Evolutionary conservation across 164 flowering plant species (phyloP), one percentile per base, ranked within the genome.

Genomic region (Santalum album): DNA sequence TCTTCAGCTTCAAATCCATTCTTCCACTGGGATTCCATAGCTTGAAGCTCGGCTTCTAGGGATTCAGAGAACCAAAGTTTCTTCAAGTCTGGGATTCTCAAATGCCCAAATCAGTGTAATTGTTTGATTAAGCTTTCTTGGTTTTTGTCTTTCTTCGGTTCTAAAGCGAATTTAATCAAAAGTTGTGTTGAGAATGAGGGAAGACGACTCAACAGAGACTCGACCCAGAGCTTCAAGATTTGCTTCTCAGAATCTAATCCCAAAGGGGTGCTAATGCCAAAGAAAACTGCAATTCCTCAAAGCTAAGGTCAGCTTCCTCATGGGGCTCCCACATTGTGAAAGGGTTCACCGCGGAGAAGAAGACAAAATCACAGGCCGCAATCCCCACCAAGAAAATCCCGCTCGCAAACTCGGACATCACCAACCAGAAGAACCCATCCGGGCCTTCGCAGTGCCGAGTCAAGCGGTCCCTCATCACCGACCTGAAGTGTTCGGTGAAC

Each of bases 241-340:
- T 47, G 61, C 75, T 7, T 90, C 82, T 63, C 90, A 84, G 54
- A 87, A 83, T 55, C 84, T 77, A 47, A n/a, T 51, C 7, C 74
- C 74, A 18, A 73, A 66, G 64, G 54, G 53, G 15, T 22, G 60
- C 51, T 18, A 61, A 50, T 51, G 55, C 25, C 19, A 73, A 68
- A 49, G 55, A 48, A 27, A 65, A 44, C 43, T 23, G 48, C 58
- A 70, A 70, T 54, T 19, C 67, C 1, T 71, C 75, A 6, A 84
- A 71, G 44, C 56, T 64, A 2, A 64, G 71, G 55, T 71, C 76
- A 0, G 68, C 71, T 21, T 65, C 96, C 26, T 68, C 87, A 9
- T 87, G 91, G 96, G 89, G 91, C 15, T 79, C 88, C 6, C 68
- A 87, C 29, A 75, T 87, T 21, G 89, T 84, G 3, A 87, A 82